These are phyloP conservation scores for Phytopythium kandeliae DNA, from an alignment of 352 stramenopile species.

Conservation along the genomic window DNA sequence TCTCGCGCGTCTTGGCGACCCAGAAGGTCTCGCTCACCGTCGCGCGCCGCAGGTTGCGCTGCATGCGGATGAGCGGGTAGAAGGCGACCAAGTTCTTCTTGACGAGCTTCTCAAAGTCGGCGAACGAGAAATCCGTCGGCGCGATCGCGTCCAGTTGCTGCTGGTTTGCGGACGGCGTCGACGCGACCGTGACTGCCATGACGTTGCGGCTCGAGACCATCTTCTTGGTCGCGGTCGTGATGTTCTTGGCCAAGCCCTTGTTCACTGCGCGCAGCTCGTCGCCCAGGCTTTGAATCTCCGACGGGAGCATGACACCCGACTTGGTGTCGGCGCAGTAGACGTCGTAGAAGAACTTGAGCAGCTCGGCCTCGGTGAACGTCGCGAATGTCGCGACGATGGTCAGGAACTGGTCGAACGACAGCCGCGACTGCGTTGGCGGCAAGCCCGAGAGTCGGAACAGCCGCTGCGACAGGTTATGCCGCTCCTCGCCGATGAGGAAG, in stretches of 20 bases:
- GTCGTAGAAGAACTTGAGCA: constrained; percentile 59
- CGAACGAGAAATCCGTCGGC: constrained; percentile 21
- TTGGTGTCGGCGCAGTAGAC: constrained; percentile 26
- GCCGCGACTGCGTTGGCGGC: constrained; percentile 11
- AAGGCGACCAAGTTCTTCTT: constrained; percentile 42
- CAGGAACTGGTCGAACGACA: constrained; percentile 59
- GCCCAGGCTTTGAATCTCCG: constrained; percentile 30
- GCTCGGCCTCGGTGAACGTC: constrained; percentile 31
- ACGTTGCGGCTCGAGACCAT: constrained; percentile 20
- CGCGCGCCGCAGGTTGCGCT: constrained; percentile 29
- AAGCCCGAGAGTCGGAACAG: constrained; percentile 32
- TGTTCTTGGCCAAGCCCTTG: constrained; percentile 36
- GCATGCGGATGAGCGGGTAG: constrained; percentile 43
- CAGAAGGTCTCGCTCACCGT: constrained; percentile 47
- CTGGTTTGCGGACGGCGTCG: background rate
- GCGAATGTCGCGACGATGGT: constrained; percentile 41
- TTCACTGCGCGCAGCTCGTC: constrained; percentile 36
- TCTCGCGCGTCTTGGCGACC: constrained; percentile 37
- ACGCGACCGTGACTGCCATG: constrained; percentile 9
- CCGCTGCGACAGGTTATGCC: constrained; percentile 30
- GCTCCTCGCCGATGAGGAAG: constrained; percentile 47
- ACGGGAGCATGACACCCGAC: constrained; percentile 18
- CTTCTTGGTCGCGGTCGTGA: constrained; percentile 35
- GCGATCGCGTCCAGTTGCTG: background rate
- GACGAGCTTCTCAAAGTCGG: constrained; percentile 47